Evolutionary conservation across 345 rosid species (phyloP).

Genomic region (Hibiscus trionum): DNA sequence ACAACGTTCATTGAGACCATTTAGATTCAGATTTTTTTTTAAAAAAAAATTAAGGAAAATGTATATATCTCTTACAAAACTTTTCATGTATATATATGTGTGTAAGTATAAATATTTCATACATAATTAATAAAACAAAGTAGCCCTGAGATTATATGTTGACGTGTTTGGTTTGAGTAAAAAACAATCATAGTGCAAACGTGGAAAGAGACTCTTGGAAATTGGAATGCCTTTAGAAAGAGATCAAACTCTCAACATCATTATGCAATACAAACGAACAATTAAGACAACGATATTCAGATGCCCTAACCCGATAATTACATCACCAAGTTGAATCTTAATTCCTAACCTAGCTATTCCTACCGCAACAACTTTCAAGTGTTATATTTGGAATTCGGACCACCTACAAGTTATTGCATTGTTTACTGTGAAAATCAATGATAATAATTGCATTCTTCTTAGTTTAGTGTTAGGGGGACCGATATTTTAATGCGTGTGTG

Average conservation of each 20-base stretch:
- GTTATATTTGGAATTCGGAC: background rate
- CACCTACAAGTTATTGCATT: background rate
- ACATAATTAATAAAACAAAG: no score
- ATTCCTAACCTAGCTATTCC: background rate
- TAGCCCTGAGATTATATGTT: no score
- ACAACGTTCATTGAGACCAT: no score
- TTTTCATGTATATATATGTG: no score
- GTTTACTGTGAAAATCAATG: background rate
- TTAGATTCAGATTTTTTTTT: no score
- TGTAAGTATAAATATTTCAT: no score
- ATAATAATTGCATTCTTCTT: background rate
- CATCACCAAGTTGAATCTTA: slow-evolving; percentile 10
- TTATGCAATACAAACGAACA: slow-evolving; percentile 11
- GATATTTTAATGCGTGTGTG: no score
- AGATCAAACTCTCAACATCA: background rate
- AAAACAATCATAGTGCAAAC: background rate
- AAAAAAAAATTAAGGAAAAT: no score
- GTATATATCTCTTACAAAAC: no score
- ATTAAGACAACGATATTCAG: slow-evolving; percentile 8
- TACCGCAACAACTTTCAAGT: background rate
- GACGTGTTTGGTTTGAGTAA: no score
- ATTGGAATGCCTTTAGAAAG: background rate
- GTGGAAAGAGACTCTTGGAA: slow-evolving; percentile 20
- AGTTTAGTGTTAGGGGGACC: no score
- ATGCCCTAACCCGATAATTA: slow-evolving; percentile 12